Evolutionary conservation across 768 basidiomycete species (phyloP), one percentile per base, ranked within the genome.

Genomic region (Gymnopilus junonius): DNA sequence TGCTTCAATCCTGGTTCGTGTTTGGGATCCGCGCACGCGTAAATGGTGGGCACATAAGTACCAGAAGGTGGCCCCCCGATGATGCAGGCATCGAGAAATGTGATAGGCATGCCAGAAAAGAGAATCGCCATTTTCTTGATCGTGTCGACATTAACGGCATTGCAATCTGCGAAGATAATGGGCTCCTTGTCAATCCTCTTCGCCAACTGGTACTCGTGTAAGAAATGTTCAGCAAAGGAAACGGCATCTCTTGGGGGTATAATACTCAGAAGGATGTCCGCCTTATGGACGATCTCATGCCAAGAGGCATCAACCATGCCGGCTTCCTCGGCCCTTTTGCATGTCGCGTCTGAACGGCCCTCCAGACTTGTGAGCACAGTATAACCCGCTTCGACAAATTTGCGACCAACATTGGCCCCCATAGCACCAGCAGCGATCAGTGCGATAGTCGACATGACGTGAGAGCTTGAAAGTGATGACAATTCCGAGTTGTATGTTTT

Each of bases 371-470:
- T 88, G 62, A 87, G 80, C 23, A 87, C 85, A 5, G 77, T 81
- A 67, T 80, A 81, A 27, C 86, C 83, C n/a, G 78, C 75, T 21
- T 74, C 67, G 1, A 77, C 77, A 35, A 88, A 76, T 27, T 77
- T 80, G 32, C 72, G 77, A 17, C 79, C 87, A 31, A 89, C 82
- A 20, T 78, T 87, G 5, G 85, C 75, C 27, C 86, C 87, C 89
- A 88, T 89, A 2, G 79, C 81, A 17, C 87, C 87, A 8, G 85
- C 80, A 34, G 85, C 81, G 61, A 89, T 74, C 21, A 88, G 74
- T 31, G 82, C 83, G 58, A 88, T 73, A 32, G 69, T 74, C 55
- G 62, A 55, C 71, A 72, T 70, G 62, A 61, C 65, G 67, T 71
- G 70, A 66, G 68, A 67, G 66, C 61, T 25, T 39, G 45, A 66